Evolutionary conservation across 2,329 filamentous ascomycete species (phyloP), one percentile per base, ranked within the genome.

Genomic region (Venturia pyrina): DNA sequence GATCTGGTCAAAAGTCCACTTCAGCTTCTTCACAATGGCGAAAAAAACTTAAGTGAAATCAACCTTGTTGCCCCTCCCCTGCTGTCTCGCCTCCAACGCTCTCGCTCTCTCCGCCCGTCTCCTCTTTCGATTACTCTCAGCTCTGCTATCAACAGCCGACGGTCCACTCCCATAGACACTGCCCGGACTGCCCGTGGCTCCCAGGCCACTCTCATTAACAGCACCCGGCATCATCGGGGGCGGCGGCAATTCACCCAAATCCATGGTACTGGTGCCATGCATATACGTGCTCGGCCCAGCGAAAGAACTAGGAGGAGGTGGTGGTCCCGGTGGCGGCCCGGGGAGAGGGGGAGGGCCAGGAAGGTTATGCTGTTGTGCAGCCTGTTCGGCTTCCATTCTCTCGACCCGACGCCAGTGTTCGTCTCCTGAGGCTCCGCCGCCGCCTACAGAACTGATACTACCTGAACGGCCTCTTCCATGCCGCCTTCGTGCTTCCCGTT

Each of bases 401-500:
- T 77, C 76, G 3, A 72, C 75, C 50, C 76, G 72, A 50, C 76
- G 73, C 76, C 75, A 78, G 40, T 74, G 73, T 21, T 77, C 76
- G 66, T 75, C 73, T 41, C 73, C 74, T 15, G 71, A 62, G 66
- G 65, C 59, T 66, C 65, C 65, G 50, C 48, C 48, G 67, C 72
- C 71, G 67, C 74, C 73, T 59, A 77, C 68, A 11, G 75, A 76
- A 65, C 77, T 77, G 68, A 78, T 73, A 66, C 76, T 78, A 64
- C 76, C 77, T 46, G 73, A 71, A 19, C 76, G 66, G 59, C 73
- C 74, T 60, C 73, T 74, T 40, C 77, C 72, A 17, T 81, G 75
- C 60, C 78, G 75, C 61, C 81, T 78, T 68, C 82, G 77, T 10
- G 81, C 81, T 69, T 85, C 82, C 37, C 85, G 81, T 68, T 83